Percentiles rank a stretch among this genome's conserved stretches.
Evolutionary conservation across 306 rosid species (phyloP).

Genomic region (Boehmeria nivea): DNA sequence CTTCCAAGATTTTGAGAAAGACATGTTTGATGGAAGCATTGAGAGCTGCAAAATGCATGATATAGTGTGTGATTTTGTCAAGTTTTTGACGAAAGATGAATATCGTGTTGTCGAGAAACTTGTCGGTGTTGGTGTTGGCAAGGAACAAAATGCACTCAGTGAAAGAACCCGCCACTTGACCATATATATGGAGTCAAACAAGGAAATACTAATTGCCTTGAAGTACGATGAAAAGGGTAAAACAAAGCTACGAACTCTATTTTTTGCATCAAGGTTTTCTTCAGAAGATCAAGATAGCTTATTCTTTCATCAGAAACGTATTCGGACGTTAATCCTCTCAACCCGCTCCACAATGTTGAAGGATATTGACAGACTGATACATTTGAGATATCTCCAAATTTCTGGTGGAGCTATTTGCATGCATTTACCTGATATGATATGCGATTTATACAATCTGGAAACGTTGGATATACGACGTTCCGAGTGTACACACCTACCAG

Average conservation of each 20-base stretch:
- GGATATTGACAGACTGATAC: not conserved
- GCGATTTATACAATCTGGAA: not conserved
- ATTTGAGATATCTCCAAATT: not conserved
- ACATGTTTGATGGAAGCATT: not conserved
- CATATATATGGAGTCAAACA: not conserved
- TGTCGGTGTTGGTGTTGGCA: not conserved
- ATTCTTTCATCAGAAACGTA: not conserved
- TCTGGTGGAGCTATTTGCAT: not conserved
- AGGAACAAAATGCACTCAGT: not conserved
- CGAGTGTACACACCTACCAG: not conserved
- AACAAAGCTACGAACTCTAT: not conserved
- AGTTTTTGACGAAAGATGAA: constrained; percentile 6
- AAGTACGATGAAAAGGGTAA: no score
- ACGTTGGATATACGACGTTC: not conserved
- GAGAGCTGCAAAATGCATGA: constrained; percentile 21
- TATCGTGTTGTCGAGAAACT: not conserved
- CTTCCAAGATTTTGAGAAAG: constrained; percentile 10
- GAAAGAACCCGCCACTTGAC: not conserved
- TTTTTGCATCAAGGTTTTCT: not conserved
- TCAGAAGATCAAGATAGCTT: not conserved
- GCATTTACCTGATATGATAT: not conserved
- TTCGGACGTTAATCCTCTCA: not conserved
- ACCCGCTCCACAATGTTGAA: not conserved
- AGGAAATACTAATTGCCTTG: no score
- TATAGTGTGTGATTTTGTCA: constrained; percentile 11